Base-by-base conservation (phyloP, 805 yeast species). In the Yarrowia sp. region DNA sequence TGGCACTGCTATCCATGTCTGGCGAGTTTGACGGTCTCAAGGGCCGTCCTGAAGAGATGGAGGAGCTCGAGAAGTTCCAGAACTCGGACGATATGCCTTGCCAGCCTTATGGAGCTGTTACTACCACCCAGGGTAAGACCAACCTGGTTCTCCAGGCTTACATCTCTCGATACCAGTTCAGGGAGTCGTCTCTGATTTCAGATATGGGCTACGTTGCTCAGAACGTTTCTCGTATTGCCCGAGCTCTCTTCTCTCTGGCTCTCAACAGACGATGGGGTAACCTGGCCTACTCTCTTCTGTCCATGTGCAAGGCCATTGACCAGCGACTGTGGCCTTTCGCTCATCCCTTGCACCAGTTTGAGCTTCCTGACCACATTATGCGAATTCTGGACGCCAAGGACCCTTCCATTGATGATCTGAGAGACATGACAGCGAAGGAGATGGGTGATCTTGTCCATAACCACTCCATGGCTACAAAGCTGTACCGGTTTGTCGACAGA, bases 151-250 rank as follows among this genome's bases (percentile, higher is more conserved):
- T 95, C 19, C 99, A 95, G 77, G 88, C 98, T 0, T 96, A 84
- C 76, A 89, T 95, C 40, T 92, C 98, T 0, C 87, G 88, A 69
- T 87, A 92, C 0, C 73, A 77, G 11, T 85, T 93, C 45, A 86
- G 84, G 69, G 97, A 92, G 69, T 87, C 97, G 3, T 89, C 99
- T 0, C 80, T 95, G 70, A 81, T 86, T 2, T 91, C 98, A 0
- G 99, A 95, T 77, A 83, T 91, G 61, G 90, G 91, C 71, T 95
- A 95, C 76, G 97, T 95, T 69, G 98, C 98, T 1, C 99, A 95
- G 75, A 95, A 95, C 75, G 85, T 98, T 3, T 92, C 94, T 0
- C 87, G 99, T 81, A 94, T 95, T 42, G 87, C 97, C 72, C 85
- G 98, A 35, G 97, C 99, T 0, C 81, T 96, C 61, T 92, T 95